These are phyloP conservation scores for Monosporozyma yasuniensis DNA, from an alignment of 805 yeast genomes.

Conservation along the genomic window DNA sequence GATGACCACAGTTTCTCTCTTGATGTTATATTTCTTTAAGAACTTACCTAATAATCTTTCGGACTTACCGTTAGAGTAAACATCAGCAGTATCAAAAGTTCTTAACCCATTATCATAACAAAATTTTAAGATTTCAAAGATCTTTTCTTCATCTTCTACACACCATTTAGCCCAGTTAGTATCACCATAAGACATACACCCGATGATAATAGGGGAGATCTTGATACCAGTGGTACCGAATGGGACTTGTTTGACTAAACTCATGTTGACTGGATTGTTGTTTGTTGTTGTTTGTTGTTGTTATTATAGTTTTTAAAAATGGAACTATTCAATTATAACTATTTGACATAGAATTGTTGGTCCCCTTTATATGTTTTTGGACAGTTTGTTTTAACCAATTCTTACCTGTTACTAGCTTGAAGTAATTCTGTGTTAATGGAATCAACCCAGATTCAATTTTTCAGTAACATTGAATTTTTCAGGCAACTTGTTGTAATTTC, in stretches of 20 bases:
- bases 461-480: too few relatives aligned
- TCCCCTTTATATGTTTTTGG: too few relatives aligned
- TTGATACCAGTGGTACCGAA: conserved; percentile 41
- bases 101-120: conserved; percentile 39
- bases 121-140: conserved; percentile 35
- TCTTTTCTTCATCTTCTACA: conserved; percentile 38
- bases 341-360: too few relatives aligned
- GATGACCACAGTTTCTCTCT: conserved; percentile 5
- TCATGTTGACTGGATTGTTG: background rate
- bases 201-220: conserved; percentile 41
- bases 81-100: conserved; percentile 42
- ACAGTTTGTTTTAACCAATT: too few relatives aligned
- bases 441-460: too few relatives aligned
- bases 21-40: conserved; percentile 1
- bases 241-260: conserved; percentile 13
- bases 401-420: too few relatives aligned
- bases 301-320: too few relatives aligned
- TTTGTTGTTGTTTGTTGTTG: background rate
- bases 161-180: conserved; percentile 39
- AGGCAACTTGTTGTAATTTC: background rate
- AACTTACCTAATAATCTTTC: conserved; percentile 2
- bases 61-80: conserved; percentile 31
- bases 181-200: conserved; percentile 46
- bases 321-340: too few relatives aligned
- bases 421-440: too few relatives aligned